Conservation (phyloP, 768 basidiomycete genomes). For the Nidularia sp. region DNA sequence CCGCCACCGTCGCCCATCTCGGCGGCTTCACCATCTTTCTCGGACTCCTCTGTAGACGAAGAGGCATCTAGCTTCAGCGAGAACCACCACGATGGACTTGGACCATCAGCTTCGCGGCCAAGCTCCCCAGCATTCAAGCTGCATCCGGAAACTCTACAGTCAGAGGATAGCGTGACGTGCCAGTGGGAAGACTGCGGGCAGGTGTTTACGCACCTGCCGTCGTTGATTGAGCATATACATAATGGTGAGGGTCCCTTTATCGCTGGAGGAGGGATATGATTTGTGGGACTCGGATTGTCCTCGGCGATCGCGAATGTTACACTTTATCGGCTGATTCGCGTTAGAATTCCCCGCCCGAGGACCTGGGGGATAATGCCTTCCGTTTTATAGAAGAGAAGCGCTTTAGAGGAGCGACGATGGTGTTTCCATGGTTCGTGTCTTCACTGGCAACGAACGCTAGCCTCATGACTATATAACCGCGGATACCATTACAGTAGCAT, state of each 20-base stretch:
- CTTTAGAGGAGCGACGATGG: too few relatives aligned
- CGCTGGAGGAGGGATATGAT: background rate
- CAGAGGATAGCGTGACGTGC: conserved; percentile 66
- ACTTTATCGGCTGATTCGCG: too few relatives aligned
- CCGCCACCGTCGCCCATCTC: background rate
- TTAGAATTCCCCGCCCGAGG: too few relatives aligned
- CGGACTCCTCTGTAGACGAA: conserved; percentile 24
- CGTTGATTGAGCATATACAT: conserved; percentile 81
- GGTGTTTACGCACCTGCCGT: conserved; percentile 69
- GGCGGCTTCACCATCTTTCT: conserved; percentile 17
- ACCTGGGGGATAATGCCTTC: too few relatives aligned
- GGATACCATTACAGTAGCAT: too few relatives aligned
- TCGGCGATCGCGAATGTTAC: too few relatives aligned
- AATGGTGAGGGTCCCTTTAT: conserved; percentile 46
- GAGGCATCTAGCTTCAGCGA: conserved; percentile 14
- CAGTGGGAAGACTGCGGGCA: conserved; percentile 80
- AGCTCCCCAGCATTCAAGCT: conserved; percentile 27
- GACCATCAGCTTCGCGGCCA: conserved; percentile 28
- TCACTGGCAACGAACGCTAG: too few relatives aligned
- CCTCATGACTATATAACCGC: too few relatives aligned
- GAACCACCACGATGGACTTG: conserved; percentile 14
- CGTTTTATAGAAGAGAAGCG: too few relatives aligned
- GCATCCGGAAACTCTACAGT: conserved; percentile 14
- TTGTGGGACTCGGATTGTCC: background rate
- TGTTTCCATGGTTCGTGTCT: too few relatives aligned